Evolutionary conservation across 2,329 filamentous ascomycete genomes (phyloP).

Genomic region (Purpureocillium takamizusanense): DNA sequence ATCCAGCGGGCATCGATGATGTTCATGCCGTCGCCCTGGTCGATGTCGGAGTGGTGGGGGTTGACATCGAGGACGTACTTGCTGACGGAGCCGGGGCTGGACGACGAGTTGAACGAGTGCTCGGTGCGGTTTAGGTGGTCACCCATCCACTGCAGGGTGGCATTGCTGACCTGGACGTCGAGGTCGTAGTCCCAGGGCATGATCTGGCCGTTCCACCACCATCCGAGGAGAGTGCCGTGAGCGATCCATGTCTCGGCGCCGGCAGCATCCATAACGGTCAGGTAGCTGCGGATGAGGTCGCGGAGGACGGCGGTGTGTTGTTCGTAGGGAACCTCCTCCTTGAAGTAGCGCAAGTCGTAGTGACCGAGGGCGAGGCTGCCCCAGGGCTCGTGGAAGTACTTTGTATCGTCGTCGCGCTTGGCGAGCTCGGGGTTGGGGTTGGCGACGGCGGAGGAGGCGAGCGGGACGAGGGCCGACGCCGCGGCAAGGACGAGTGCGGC

Average conservation of each 20-base stretch:
- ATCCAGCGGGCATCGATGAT: constrained; percentile 83
- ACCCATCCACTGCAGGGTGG: constrained; percentile 57
- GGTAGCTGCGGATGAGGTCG: constrained; percentile 66
- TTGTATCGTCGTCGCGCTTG: constrained; percentile 22
- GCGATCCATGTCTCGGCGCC: constrained; percentile 78
- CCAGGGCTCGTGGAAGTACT: constrained; percentile 61
- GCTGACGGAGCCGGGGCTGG: constrained; percentile 30
- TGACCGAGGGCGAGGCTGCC: constrained; percentile 52
- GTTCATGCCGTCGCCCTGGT: constrained; percentile 60
- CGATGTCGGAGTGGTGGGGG: constrained; percentile 54
- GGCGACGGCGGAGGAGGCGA: background rate
- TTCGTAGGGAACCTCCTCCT: constrained; percentile 51
- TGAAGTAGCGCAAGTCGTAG: constrained; percentile 67
- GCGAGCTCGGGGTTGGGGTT: too few relatives aligned
- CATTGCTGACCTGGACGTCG: constrained; percentile 66
- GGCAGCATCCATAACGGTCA: constrained; percentile 53
- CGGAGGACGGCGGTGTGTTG: constrained; percentile 57
- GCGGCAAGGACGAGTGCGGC: too few relatives aligned
- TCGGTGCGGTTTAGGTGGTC: constrained; percentile 60
- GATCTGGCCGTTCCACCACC: constrained; percentile 79
- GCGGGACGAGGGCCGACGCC: too few relatives aligned
- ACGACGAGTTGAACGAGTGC: constrained; percentile 42
- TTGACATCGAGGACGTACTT: constrained; percentile 71
- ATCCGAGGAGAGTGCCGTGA: constrained; percentile 74
- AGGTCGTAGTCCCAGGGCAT: constrained; percentile 82